These are phyloP conservation scores for Phoma sp. DNA, from an alignment of 2,329 filamentous ascomycete species.

Conservation along the genomic window DNA sequence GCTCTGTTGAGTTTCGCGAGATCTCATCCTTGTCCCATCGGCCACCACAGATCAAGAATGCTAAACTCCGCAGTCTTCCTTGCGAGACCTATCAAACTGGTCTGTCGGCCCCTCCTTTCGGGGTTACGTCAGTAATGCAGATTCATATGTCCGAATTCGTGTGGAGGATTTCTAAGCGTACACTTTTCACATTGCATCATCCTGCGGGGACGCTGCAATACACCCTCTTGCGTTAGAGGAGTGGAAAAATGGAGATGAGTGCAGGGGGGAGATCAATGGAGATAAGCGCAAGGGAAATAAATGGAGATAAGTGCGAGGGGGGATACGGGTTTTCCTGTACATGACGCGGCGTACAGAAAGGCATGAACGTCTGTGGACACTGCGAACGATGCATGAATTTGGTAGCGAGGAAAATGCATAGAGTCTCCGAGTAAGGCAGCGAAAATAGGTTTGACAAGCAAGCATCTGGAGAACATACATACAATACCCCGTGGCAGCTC, in stretches of 20 bases:
- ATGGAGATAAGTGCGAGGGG: neutral
- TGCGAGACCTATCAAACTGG: slow-evolving; percentile 29
- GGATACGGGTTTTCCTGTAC: neutral
- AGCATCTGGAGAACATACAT: neutral
- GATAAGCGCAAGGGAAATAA: neutral
- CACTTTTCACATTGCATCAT: neutral
- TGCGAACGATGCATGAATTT: neutral
- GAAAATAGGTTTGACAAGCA: neutral
- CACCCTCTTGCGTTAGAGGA: neutral
- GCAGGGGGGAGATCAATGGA: neutral
- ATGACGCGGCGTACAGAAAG: neutral
- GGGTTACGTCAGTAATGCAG: slow-evolving; percentile 34
- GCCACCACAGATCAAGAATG: neutral
- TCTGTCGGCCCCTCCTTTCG: slow-evolving; percentile 32
- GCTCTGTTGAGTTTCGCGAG: neutral
- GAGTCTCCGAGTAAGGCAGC: too few species aligned
- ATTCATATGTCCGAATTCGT: slow-evolving; percentile 33
- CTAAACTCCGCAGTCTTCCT: slow-evolving; percentile 1
- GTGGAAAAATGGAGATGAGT: neutral
- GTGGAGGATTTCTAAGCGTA: slow-evolving; percentile 21
- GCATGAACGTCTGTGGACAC: neutral
- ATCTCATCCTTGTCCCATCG: neutral
- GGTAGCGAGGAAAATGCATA: neutral
- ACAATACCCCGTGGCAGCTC: neutral
- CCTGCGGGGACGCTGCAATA: neutral